These are phyloP conservation scores for Canavalia ensiformis DNA, from an alignment of 306 rosid genomes.

Conservation along the genomic window DNA sequence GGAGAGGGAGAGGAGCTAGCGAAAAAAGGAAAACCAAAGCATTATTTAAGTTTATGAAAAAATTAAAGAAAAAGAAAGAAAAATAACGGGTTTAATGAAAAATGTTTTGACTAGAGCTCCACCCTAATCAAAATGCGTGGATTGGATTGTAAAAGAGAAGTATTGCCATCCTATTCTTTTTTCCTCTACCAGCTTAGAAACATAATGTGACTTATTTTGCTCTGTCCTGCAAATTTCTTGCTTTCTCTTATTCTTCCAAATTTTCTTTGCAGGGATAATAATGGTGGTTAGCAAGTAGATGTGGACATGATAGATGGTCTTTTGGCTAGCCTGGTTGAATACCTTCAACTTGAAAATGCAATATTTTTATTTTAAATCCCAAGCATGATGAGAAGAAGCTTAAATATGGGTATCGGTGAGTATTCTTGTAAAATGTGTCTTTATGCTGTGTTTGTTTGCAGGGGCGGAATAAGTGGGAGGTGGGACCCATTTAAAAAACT, in stretches of 20 bases:
- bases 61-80: neutral
- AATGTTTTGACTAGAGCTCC: too few relatives aligned
- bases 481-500: too few relatives aligned
- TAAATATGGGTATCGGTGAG: slow-evolving; percentile 92
- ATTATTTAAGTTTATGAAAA: neutral
- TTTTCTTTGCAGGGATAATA: slow-evolving; percentile 64
- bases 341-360: slow-evolving; percentile 92
- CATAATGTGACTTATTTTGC: slow-evolving; percentile 26
- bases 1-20: neutral
- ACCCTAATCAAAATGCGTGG: too few relatives aligned
- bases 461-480: too few relatives aligned
- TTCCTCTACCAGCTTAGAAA: slow-evolving; percentile 25
- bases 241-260: slow-evolving; percentile 38
- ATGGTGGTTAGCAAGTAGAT: slow-evolving; percentile 82
- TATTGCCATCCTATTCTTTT: neutral
- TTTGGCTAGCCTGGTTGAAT: slow-evolving; percentile 79
- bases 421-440: slow-evolving; percentile 35
- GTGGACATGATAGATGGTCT: slow-evolving; percentile 78
- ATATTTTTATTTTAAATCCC: slow-evolving; percentile 86
- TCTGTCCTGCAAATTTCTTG: slow-evolving; percentile 36
- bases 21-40: neutral
- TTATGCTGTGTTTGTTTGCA: slow-evolving; percentile 29
- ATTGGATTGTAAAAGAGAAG: too few relatives aligned
- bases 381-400: slow-evolving; percentile 61
- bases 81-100: too few relatives aligned